A percentile compares a stretch with the other conserved stretches of the same genome.
Conservation (phyloP, 2,329 filamentous ascomycete species). For the Stachybotrys elegans region DNA sequence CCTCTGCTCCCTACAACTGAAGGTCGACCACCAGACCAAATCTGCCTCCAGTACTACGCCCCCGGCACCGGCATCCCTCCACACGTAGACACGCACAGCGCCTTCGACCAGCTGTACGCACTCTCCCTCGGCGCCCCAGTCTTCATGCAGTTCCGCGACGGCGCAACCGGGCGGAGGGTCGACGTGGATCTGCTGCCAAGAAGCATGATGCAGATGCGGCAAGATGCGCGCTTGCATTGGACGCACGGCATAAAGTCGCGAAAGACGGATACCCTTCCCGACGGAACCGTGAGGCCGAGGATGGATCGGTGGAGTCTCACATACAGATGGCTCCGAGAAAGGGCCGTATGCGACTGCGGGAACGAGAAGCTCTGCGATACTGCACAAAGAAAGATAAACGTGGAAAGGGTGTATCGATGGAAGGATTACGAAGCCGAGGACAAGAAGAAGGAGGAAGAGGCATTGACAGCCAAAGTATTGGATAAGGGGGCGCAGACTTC, state of each 20-base stretch:
- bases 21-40: conserved; percentile 45
- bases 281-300: conserved; percentile 38
- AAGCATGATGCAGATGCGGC: conserved; percentile 47
- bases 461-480: background rate
- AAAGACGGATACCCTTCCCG: conserved; percentile 42
- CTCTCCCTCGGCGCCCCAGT: conserved; percentile 37
- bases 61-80: conserved; percentile 56
- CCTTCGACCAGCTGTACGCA: conserved; percentile 39
- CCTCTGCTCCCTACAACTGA: conserved; percentile 42
- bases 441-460: conserved; percentile 8
- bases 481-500: no score
- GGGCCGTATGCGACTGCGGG: conserved; percentile 44
- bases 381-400: conserved; percentile 37
- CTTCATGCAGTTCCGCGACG: conserved; percentile 37
- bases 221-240: conserved; percentile 47
- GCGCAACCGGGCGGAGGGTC: conserved; percentile 17
- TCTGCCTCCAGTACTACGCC: conserved; percentile 56
- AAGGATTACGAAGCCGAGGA: conserved; percentile 26
- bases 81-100: conserved; percentile 53
- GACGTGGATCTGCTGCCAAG: conserved; percentile 43
- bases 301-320: conserved; percentile 49
- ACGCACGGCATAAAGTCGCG: conserved; percentile 50
- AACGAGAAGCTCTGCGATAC: conserved; percentile 46
- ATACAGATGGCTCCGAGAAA: conserved; percentile 46
- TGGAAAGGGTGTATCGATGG: conserved; percentile 48